phyloP scores from a whole-genome alignment of 176 grass and related monocot species.

The Eremochloa ophiuroides region DNA sequence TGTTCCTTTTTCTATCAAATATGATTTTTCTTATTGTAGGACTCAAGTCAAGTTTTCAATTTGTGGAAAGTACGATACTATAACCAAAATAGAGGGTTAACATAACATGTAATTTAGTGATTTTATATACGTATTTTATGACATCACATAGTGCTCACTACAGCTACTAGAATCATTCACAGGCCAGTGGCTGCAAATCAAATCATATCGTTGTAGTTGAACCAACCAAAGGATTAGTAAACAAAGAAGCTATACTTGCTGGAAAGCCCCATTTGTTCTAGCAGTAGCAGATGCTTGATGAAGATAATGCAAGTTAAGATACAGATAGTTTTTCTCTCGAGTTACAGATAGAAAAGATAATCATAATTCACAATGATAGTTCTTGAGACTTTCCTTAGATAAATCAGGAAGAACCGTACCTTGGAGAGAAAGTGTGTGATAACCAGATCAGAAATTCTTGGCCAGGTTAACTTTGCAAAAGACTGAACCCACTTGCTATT shows the following conservation, averaged over 20 bases:
- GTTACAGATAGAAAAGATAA: not conserved
- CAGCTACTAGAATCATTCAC: not conserved
- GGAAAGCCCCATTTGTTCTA: not conserved
- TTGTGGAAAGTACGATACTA: not conserved
- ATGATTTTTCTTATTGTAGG: not conserved
- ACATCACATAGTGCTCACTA: not conserved
- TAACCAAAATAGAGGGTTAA: not conserved
- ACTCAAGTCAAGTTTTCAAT: not conserved
- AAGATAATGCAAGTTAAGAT: constrained; percentile 18
- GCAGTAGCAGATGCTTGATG: not conserved
- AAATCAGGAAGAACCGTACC: constrained; percentile 47
- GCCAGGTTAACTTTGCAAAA: constrained; percentile 85
- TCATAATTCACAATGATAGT: not conserved
- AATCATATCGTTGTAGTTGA: not conserved
- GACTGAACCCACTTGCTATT: constrained; percentile 63
- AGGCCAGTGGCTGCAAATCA: not conserved
- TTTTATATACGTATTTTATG: not conserved
- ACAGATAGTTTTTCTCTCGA: not conserved
- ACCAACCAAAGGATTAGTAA: not conserved
- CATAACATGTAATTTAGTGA: not conserved
- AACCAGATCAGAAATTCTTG: constrained; percentile 79
- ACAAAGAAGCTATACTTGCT: constrained; percentile 7
- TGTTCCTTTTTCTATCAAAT: not conserved
- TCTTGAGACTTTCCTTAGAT: constrained; percentile 2
- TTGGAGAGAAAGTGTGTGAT: constrained; percentile 92